Percentiles rank a stretch among this genome's conserved stretches.
These are phyloP conservation scores for Suhomyces bribrorum DNA, from an alignment of 1,139 yeast species.

Conservation along the genomic window DNA sequence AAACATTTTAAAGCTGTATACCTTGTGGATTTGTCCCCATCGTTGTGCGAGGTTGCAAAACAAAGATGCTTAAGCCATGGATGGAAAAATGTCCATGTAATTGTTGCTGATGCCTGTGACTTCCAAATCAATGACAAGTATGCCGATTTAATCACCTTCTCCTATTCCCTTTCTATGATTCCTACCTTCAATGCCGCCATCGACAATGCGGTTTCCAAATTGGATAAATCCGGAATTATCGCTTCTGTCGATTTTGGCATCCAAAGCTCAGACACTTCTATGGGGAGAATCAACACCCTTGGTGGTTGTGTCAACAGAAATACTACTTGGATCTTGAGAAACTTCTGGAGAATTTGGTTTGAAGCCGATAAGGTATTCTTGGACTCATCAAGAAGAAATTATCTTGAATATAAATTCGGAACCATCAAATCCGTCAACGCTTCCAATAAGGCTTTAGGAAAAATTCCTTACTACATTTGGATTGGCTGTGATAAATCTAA, in stretches of 20 bases:
- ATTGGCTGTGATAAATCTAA: constrained; percentile 72
- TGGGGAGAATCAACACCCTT: constrained; percentile 72
- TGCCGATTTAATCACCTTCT: constrained; percentile 69
- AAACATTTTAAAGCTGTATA: constrained; percentile 62
- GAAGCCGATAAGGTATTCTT: constrained; percentile 80
- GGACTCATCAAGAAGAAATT: constrained; percentile 80
- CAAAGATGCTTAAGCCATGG: constrained; percentile 53
- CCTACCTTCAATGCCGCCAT: constrained; percentile 81
- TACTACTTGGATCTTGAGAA: constrained; percentile 73
- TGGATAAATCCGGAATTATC: constrained; percentile 58
- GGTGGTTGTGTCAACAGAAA: constrained; percentile 74
- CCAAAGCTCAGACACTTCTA: constrained; percentile 61
- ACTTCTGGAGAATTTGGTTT: constrained; percentile 87
- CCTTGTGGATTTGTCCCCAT: constrained; percentile 74
- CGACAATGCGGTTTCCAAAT: constrained; percentile 60
- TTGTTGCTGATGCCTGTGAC: constrained; percentile 76
- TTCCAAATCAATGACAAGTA: constrained; percentile 50
- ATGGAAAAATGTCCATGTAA: constrained; percentile 67
- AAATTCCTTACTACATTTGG: constrained; percentile 82
- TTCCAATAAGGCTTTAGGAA: constrained; percentile 64
- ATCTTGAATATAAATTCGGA: constrained; percentile 78
- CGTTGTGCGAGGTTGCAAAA: constrained; percentile 70
- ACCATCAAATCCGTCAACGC: constrained; percentile 73
- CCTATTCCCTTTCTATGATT: constrained; percentile 82
- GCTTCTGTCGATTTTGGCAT: constrained; percentile 82